A percentile compares a stretch with the other conserved stretches of the same genome.
These are phyloP conservation scores for Heliophila coronopifolia DNA, from an alignment of 441 rosid species.

Conservation along the genomic window DNA sequence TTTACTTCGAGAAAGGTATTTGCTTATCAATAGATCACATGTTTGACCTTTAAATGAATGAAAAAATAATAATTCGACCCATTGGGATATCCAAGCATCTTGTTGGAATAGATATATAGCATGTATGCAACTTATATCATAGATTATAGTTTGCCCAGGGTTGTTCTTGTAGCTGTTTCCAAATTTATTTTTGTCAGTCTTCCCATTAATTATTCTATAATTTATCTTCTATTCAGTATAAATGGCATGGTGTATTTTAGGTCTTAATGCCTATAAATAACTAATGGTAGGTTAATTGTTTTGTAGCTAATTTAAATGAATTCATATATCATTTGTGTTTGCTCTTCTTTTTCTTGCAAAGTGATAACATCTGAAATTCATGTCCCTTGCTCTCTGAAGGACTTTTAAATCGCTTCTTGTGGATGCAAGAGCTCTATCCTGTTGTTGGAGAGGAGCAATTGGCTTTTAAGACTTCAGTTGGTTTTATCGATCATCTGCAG, in stretches of 20 bases:
- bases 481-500: conserved; percentile 90
- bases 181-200: neutral
- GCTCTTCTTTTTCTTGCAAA: conserved; percentile 3
- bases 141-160: neutral
- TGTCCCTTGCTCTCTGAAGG: conserved; percentile 37
- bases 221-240: neutral
- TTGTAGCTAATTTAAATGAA: neutral
- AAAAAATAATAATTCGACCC: neutral
- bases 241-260: neutral
- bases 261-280: neutral
- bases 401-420: conserved; percentile 71
- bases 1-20: neutral
- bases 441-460: conserved; percentile 45
- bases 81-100: neutral
- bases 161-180: neutral
- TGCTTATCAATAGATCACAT: neutral
- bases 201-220: neutral
- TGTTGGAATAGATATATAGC: conserved; percentile 2
- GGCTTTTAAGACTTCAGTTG: conserved; percentile 76
- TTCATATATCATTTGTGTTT: conserved; percentile 9
- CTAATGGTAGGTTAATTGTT: neutral
- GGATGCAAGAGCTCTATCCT: conserved; percentile 89
- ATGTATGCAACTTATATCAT: neutral
- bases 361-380: conserved; percentile 9
- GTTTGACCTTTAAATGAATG: neutral